Evolutionary conservation across 108 stramenopile species (phyloP), one percentile per base, ranked within the genome.

Genomic region (Chaetoceros tenuissimus): DNA sequence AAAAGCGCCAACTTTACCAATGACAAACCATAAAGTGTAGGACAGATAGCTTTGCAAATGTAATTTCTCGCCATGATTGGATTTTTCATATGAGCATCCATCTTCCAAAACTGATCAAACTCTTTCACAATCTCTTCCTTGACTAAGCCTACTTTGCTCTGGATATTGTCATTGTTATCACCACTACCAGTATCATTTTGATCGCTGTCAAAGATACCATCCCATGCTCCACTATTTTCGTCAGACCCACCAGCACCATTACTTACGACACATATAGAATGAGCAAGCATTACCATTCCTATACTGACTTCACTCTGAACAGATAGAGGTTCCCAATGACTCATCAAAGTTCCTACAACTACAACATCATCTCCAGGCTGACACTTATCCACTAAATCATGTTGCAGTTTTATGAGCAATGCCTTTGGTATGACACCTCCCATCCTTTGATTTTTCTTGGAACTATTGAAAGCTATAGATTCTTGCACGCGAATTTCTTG

Each of bases 401-500:
- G 89, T 48, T 80, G 72, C 31, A 97, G 69, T 50, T 95, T 87
- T 54, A 96, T 78, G 51, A 94, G 58, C 13, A 98, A 67, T n/a
- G 79, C 78, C 24, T 95, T 74, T 3, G 99, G 99, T 25, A 97
- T 88, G 53, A 77, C 70, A 3, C 97, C 99, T 26, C 86, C 63
- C 29, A 65, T 48, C 29, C 18, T 48, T 10, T 40, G 34, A 40
- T 40, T 40, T 10, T 40, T 5, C 13, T 40, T 40, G 5, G 5
- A 10, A 22, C 71, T 73, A 24, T 92, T 70, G 34, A 70, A 73
- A 24, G 84, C 73, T 24, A 87, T 84, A 10, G 86, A 73, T 61
- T 99, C 99, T 65, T 99, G 97, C 28, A 99, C 77, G 55, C 95
- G 94, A 66, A 97, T 75, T 75, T 99, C 98, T 67, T 99, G 98